These are phyloP conservation scores for Globisporangium canariense DNA, from an alignment of 352 stramenopile genomes.

Conservation along the genomic window DNA sequence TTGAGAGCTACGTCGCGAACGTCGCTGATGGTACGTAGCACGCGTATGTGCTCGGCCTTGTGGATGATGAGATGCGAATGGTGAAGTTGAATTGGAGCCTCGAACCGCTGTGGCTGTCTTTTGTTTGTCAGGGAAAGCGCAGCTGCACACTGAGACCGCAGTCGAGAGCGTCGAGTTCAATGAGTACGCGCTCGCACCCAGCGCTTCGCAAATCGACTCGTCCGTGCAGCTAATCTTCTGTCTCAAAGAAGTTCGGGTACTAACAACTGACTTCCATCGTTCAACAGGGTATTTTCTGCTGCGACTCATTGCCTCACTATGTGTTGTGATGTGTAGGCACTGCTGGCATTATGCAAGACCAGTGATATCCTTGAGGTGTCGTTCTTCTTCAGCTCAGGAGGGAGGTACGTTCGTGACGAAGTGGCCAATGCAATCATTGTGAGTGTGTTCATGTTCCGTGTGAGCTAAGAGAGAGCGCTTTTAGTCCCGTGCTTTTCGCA, in stretches of 20 bases:
- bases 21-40: conserved; percentile 34
- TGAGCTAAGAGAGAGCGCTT: background rate
- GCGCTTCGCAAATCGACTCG: conserved; percentile 32
- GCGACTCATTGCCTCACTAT: background rate
- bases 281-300: background rate
- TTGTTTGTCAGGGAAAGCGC: conserved; percentile 38
- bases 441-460: conserved; percentile 1
- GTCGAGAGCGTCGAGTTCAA: conserved; percentile 77
- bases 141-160: conserved; percentile 80
- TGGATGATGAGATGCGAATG: background rate
- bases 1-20: conserved; percentile 76
- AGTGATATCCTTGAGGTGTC: conserved; percentile 69
- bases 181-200: conserved; percentile 57
- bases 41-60: background rate
- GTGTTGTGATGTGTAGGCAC: conserved; percentile 20
- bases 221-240: conserved; percentile 80
- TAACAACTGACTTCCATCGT: conserved; percentile 7
- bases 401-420: conserved; percentile 36
- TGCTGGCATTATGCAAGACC: conserved; percentile 77
- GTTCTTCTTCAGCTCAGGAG: conserved; percentile 68
- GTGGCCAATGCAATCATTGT: background rate
- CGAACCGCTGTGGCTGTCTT: background rate
- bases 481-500: conserved; percentile 66
- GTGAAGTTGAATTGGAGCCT: too few relatives aligned
- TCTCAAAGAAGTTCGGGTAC: conserved; percentile 74